phyloP scores from a whole-genome alignment of 2,329 filamentous ascomycete species.

The Aspergillus spinulosporus region DNA sequence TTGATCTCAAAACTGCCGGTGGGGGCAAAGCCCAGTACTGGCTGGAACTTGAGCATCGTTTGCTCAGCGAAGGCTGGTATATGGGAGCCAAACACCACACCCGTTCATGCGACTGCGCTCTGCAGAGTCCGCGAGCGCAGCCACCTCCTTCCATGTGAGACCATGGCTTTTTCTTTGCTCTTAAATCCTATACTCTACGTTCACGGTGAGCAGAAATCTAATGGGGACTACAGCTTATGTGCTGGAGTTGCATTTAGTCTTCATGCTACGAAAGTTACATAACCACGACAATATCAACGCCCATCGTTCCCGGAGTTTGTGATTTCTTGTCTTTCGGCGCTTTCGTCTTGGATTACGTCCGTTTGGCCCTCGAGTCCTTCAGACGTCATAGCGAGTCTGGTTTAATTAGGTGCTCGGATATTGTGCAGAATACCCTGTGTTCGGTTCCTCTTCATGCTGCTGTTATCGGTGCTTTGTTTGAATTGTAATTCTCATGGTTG shows the following conservation, averaged over 20 bases:
- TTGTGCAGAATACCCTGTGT: slow-evolving; percentile 4
- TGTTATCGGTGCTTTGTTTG: background rate
- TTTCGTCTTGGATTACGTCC: background rate
- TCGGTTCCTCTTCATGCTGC: background rate
- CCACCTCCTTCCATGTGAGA: slow-evolving; percentile 23
- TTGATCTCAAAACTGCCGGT: slow-evolving; percentile 71
- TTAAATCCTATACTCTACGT: slow-evolving; percentile 1
- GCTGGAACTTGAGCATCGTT: slow-evolving; percentile 61
- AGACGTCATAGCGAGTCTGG: background rate
- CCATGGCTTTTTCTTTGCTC: slow-evolving; percentile 8
- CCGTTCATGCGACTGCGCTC: slow-evolving; percentile 34
- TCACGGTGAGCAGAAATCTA: slow-evolving; percentile 13
- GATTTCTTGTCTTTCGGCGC: background rate
- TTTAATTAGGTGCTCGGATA: background rate
- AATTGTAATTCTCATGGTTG: background rate
- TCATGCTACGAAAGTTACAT: slow-evolving; percentile 19
- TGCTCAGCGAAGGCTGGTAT: slow-evolving; percentile 72
- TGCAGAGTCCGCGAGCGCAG: slow-evolving; percentile 25
- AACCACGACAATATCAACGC: slow-evolving; percentile 6
- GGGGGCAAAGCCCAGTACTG: slow-evolving; percentile 68
- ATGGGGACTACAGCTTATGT: slow-evolving; percentile 16
- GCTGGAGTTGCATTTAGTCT: slow-evolving; percentile 17
- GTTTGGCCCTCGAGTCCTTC: background rate
- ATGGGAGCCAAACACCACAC: slow-evolving; percentile 39
- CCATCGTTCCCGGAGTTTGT: slow-evolving; percentile 2